Conservation (phyloP, 148 eudicot genomes). For the Amaranthus hypochondriacus region DNA sequence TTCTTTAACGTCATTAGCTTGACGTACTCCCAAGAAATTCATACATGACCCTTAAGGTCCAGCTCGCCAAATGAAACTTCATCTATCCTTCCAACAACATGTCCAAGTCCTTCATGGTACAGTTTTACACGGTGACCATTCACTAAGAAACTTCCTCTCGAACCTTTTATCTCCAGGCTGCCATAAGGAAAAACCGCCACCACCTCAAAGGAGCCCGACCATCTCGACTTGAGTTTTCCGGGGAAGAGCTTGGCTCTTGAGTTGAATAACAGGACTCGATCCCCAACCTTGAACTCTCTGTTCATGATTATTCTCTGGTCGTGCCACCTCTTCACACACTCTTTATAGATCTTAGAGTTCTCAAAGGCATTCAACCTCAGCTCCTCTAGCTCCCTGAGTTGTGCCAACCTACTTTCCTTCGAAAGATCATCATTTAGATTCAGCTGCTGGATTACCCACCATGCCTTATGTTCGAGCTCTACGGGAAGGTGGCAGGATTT, state of each 20-base stretch:
- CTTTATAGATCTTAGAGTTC: neutral
- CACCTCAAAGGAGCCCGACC: neutral
- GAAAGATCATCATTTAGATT: neutral
- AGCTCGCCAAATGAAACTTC: too few relatives aligned
- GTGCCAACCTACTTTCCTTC: neutral
- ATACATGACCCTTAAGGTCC: too few relatives aligned
- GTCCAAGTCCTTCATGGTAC: neutral
- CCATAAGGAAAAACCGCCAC: neutral
- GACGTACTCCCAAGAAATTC: too few relatives aligned
- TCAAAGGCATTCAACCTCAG: neutral
- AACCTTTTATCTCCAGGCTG: neutral
- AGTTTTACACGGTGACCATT: neutral
- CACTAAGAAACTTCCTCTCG: neutral
- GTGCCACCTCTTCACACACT: neutral
- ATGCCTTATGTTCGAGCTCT: neutral
- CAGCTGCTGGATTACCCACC: neutral
- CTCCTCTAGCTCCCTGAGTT: neutral
- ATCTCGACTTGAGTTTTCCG: neutral
- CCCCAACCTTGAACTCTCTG: neutral
- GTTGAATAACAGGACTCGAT: neutral
- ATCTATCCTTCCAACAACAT: too few relatives aligned
- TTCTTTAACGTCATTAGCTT: too few relatives aligned
- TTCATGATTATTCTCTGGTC: neutral
- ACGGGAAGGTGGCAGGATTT: neutral
- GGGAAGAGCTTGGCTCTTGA: neutral